Conservation (phyloP, 2,329 filamentous ascomycete species). For the Cryphonectria parasitica region DNA sequence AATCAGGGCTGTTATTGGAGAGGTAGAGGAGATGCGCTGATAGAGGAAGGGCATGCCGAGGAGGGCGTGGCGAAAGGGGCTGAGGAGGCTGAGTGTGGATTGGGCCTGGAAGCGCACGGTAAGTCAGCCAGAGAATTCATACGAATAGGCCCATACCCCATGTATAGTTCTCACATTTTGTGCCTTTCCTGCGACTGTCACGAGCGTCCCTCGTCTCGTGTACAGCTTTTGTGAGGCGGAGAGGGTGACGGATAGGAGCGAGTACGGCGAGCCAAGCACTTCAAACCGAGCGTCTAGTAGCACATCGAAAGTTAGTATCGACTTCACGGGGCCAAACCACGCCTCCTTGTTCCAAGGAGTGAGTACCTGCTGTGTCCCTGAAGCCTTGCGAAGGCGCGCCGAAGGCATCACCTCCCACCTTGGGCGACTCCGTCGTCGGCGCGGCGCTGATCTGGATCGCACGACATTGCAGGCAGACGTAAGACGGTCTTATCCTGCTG, state of each 20-base stretch:
- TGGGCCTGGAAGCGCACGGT: constrained; percentile 64
- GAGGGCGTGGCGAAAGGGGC: constrained; percentile 77
- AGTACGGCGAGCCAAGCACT: constrained; percentile 88
- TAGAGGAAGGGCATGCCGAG: constrained; percentile 94
- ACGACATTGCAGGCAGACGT: constrained; percentile 60
- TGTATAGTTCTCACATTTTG: constrained; percentile 77
- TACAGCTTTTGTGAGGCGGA: constrained; percentile 94
- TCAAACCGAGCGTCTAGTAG: constrained; percentile 87
- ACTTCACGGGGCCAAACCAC: neutral
- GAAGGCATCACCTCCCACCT: constrained; percentile 58
- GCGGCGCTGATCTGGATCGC: constrained; percentile 66
- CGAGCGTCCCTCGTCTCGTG: constrained; percentile 87
- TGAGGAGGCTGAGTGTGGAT: constrained; percentile 85
- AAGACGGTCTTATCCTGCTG: constrained; percentile 37
- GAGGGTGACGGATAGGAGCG: constrained; percentile 88
- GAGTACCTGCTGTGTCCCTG: constrained; percentile 56
- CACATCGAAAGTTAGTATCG: neutral
- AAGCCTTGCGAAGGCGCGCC: constrained; percentile 49
- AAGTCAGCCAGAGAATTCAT: constrained; percentile 15
- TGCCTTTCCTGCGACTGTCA: constrained; percentile 85
- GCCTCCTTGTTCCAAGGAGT: neutral
- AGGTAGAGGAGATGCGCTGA: constrained; percentile 85
- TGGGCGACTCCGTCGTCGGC: constrained; percentile 59
- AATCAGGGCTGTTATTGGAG: constrained; percentile 85
- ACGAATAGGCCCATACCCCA: no score